Base-by-base conservation (phyloP, 2,329 filamentous ascomycete genomes). In the Pseudogymnoascus sp. region DNA sequence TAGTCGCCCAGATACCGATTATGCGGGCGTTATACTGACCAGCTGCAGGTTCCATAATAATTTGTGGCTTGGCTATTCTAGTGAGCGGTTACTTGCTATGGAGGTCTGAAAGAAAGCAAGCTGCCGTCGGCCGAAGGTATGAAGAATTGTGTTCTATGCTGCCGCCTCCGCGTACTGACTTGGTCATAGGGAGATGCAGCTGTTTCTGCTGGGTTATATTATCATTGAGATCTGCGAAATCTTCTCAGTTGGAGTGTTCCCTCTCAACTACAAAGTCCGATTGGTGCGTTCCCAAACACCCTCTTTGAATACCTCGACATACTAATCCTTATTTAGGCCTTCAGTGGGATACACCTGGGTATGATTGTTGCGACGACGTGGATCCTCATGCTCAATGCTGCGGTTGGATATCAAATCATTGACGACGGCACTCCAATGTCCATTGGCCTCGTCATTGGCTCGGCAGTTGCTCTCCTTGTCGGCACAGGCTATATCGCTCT, bases 401-500 rank as follows among this genome's bases (percentile, higher is more conserved):
- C 96, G 4, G 91, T 99, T 53, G 95, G 95, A 53, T 99, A 90
- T 75, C 95, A 99, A 74, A 78, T 98, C 22, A 81, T 98, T 50
- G 95, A 99, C 69, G 95, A 99, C 70, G 95, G 95, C 59, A 99
- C 95, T 0, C 82, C 89, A 0, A 76, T 96, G 24, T 98, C 93
- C 0, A 72, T 98, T 12, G 89, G 84, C 5, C 81, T 98, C 3
- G 86, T 96, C 61, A 66, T 88, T 60, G 78, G 78, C 43, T 97
- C 93, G 12, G 88, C 89, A 0, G 76, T 81, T 10, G 78, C 85
- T 12, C 79, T 98, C 62, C 90, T 98, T 71, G 80, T 98, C 66
- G 95, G 95, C 63, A 96, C 93, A 1, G 93, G 93, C 35, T 99
- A 97, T 75, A 96, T 99, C 72, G 90, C 92, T 11, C 87, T 99